These are phyloP conservation scores for Mycoemilia scoparia DNA, from an alignment of 192 early-diverging fungal species.

Conservation along the genomic window DNA sequence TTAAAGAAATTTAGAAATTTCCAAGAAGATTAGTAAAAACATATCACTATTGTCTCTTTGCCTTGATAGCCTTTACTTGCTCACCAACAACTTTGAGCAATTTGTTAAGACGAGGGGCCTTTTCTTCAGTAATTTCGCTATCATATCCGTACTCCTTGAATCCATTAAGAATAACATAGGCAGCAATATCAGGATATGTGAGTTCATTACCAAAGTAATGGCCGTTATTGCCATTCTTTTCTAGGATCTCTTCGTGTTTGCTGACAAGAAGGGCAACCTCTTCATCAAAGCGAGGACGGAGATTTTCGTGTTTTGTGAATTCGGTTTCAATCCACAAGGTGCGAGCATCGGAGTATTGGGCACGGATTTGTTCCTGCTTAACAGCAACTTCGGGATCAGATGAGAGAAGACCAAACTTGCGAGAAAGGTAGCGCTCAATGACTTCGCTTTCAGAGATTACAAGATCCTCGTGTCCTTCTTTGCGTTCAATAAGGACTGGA, in stretches of 20 bases:
- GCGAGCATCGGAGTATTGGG: conserved; percentile 4
- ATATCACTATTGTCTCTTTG: no score
- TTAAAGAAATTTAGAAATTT: no score
- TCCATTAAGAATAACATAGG: no score
- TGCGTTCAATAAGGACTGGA: conserved; percentile 10
- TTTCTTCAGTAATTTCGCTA: no score
- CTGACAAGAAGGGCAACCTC: conserved; percentile 9
- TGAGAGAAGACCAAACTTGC: conserved; percentile 23
- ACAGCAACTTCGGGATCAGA: conserved; percentile 10
- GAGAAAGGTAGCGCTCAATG: conserved; percentile 33
- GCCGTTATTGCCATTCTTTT: conserved; percentile 31
- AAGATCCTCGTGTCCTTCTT: conserved; percentile 4
- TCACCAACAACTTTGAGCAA: no score
- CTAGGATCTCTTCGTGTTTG: conserved; percentile 12
- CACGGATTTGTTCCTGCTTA: conserved; percentile 12
- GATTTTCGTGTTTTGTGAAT: not conserved
- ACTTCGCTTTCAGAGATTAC: conserved; percentile 17
- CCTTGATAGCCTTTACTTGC: no score
- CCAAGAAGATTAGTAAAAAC: no score
- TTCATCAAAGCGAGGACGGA: no score
- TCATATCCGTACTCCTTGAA: no score
- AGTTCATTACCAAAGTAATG: conserved; percentile 20
- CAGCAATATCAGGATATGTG: conserved; percentile 17
- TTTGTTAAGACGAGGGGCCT: no score
- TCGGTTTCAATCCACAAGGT: not conserved